Evolutionary conservation across 495 filamentous ascomycete species (phyloP).

Genomic region (Penicillium subrubescens): DNA sequence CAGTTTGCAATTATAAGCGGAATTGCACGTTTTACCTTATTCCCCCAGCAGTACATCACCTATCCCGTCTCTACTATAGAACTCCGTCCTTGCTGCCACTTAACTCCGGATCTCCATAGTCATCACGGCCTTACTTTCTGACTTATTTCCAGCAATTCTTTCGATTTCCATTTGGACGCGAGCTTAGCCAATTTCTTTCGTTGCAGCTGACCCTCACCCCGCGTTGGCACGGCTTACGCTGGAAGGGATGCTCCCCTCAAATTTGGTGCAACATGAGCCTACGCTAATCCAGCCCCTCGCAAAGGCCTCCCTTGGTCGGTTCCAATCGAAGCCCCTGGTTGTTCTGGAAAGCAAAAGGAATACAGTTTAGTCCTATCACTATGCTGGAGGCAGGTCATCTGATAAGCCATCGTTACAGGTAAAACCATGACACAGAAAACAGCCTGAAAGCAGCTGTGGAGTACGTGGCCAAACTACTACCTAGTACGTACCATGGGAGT

Average conservation of each 20-base stretch:
- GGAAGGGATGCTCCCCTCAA: not conserved
- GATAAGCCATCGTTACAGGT: constrained; percentile 10
- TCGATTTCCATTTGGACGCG: not conserved
- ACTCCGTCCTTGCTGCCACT: not conserved
- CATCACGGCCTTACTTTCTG: not conserved
- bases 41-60: not conserved
- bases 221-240: constrained; percentile 2
- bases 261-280: constrained; percentile 4
- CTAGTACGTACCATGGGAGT: not conserved
- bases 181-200: not conserved
- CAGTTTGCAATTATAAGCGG: not conserved
- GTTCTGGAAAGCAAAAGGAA: not conserved
- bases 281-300: not conserved
- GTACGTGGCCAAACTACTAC: constrained; percentile 1
- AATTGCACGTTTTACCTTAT: not conserved
- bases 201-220: constrained; percentile 1
- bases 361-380: constrained; percentile 8
- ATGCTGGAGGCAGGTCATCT: constrained; percentile 8
- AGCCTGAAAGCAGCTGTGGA: constrained; percentile 16
- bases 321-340: constrained; percentile 3
- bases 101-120: constrained; percentile 5
- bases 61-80: not conserved
- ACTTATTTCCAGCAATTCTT: not conserved
- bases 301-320: not conserved
- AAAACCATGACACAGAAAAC: constrained; percentile 5